Evolutionary conservation across 2,329 filamentous ascomycete species (phyloP).

Genomic region (Neoarthrinium moseri): DNA sequence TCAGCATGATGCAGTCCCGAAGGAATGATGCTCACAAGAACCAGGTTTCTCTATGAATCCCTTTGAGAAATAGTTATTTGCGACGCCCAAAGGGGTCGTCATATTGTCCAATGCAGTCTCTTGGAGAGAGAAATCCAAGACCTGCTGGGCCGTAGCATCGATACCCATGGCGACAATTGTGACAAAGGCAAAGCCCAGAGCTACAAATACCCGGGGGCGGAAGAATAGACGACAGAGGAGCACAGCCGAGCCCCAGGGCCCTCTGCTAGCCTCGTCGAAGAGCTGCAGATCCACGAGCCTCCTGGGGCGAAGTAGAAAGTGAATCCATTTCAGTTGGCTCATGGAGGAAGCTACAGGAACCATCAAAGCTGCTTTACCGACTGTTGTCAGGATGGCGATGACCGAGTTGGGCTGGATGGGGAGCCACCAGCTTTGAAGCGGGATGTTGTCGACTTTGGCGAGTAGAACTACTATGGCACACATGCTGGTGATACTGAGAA

Average conservation of each 20-base stretch:
- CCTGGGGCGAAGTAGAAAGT: conserved; percentile 18
- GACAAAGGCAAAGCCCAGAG: conserved; percentile 5
- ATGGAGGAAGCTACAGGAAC: conserved; percentile 28
- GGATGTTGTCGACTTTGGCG: neutral
- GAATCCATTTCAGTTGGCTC: conserved; percentile 34
- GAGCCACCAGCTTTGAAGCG: conserved; percentile 7
- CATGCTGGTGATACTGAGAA: neutral
- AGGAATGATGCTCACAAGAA: neutral
- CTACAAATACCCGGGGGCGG: neutral
- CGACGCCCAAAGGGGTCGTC: neutral
- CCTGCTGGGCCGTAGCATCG: conserved; percentile 16
- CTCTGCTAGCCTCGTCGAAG: conserved; percentile 27
- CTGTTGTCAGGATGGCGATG: conserved; percentile 30
- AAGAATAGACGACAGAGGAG: conserved; percentile 4
- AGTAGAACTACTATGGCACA: neutral
- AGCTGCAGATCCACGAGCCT: conserved; percentile 22
- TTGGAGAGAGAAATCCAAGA: conserved; percentile 7
- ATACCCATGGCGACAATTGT: conserved; percentile 12
- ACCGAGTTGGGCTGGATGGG: conserved; percentile 29
- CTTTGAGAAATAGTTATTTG: conserved; percentile 1
- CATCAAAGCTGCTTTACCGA: conserved; percentile 28
- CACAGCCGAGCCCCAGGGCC: conserved; percentile 20
- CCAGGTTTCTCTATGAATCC: neutral
- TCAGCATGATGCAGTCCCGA: neutral
- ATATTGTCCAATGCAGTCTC: neutral